Evolutionary conservation across 2,329 filamentous ascomycete species (phyloP).

Genomic region (Trichophyton mentagrophytes): DNA sequence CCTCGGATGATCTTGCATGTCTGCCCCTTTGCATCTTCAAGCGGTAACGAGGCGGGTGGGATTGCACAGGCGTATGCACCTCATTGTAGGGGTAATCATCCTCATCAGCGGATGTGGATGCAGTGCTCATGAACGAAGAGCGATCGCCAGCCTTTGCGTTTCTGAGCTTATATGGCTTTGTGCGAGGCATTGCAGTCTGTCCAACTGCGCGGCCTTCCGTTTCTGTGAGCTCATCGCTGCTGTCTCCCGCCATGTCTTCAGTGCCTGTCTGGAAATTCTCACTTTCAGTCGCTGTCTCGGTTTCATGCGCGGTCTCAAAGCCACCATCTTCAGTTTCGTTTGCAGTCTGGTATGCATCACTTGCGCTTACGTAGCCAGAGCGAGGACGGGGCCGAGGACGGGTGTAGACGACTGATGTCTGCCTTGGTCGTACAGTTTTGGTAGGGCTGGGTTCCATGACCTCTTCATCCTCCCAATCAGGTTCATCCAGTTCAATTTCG

Average conservation of each 20-base stretch:
- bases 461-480: constrained; percentile 80
- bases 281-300: constrained; percentile 62
- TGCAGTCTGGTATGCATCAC: constrained; percentile 66
- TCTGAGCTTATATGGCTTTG: constrained; percentile 28
- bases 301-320: constrained; percentile 67
- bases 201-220: constrained; percentile 51
- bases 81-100: constrained; percentile 52
- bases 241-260: constrained; percentile 57
- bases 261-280: constrained; percentile 92
- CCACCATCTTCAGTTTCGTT: constrained; percentile 54
- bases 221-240: constrained; percentile 70
- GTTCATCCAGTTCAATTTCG: constrained; percentile 66
- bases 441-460: constrained; percentile 44
- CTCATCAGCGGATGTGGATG: constrained; percentile 73
- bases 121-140: constrained; percentile 69
- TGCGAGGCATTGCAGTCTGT: constrained; percentile 21
- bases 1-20: constrained; percentile 41
- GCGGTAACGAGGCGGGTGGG: constrained; percentile 55
- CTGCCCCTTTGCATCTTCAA: constrained; percentile 56
- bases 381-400: constrained; percentile 4
- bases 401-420: background rate
- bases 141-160: constrained; percentile 43
- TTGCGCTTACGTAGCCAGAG: constrained; percentile 36
- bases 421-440: constrained; percentile 25
- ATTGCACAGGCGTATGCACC: constrained; percentile 51